Base-by-base conservation (phyloP, 208 protist genomes). In the Lotmaria passim region DNA sequence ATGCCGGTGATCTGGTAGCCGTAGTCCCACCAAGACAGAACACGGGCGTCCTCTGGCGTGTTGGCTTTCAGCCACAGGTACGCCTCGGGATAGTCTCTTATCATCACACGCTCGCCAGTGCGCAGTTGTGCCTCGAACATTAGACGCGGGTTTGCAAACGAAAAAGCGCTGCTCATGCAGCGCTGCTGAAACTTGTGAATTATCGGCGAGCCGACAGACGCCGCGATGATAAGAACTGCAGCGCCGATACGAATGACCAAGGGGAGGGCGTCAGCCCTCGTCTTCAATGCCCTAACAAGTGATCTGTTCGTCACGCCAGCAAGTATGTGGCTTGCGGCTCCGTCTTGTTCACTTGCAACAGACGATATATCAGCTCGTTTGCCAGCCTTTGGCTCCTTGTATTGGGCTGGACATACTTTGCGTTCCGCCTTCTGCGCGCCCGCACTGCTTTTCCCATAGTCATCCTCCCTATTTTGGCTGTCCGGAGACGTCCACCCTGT, bases 21-120 rank as follows among this genome's bases (percentile, higher is more conserved):
- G 76, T 99, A 99, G 85, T 99, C 98, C 98, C 98, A 99, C 98
- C 98, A 99, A 3, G 92, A 81, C 85, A 99, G 96, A 14, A 99
- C 70, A 57, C 85, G 85, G n/a, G 98, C 95, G 65, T 99, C 89
- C 14, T 75, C 57, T 1, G 91, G 69, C 1, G 98, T 99, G 81
- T 99, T 99, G 33, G 91, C 57, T 19, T 86, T 66, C 10, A 99
- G 81, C 98, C 98, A 99, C 53, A 88, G 61, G 83, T 99, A 99
- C 2, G 96, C 83, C 68, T 99, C 95, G 41, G 97, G 81, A 86
- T 99, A 99, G 87, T 99, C 98, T 70, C 99, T 96, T 23, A 99
- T 87, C 21, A 98, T 33, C 12, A 96, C 65, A 8, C 63, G 23
- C 23, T 47, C 55, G 11, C 31, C 41, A 8, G 50, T 68, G 14